Evolutionary conservation across 345 rosid species (phyloP), one percentile per base, ranked within the genome.

Genomic region (Odontarrhena argentea): DNA sequence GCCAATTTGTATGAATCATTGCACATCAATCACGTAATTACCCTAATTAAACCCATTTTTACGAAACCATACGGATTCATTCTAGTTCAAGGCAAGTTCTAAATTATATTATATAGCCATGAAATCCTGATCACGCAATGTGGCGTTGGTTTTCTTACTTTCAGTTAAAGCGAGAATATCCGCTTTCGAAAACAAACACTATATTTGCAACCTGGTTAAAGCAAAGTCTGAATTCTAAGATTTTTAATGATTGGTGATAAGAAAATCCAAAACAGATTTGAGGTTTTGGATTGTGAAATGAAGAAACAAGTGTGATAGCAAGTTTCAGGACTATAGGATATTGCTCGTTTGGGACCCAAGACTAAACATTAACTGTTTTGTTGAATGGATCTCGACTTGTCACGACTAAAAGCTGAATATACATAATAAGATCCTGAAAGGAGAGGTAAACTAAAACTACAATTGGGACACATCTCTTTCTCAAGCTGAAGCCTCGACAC

Each of bases 401-500:
- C 25, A 32, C 54, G 50, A 34, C 55, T 73, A 59, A 64, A 65
- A 51, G 61, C 42, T 50, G 42, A 73, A 73, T 73, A 65, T 59
- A 65, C 67, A 73, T 57, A 50, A 30, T 15, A 65, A 42, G 58
- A 35, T 25, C 50, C 11, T 22, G n/a, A 1, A 56, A 34, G 22
- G 28, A 55, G 65, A 32, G 37, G 15, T 55, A 48, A 30, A 53
- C 68, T 42, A 62, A 18, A 32, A 63, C 64, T 71, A 63, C 14
- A 46, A 46, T 38, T 54, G 49, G 15, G 15, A 44, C 41, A 14
- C 44, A 44, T 53, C 46, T 14, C 51, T 42, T 32, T 32, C 36
- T 32, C 6, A 32, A 32, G 36, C 36, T 32, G 32, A 7, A 18
- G 37, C 37, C 1, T 18, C 22, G 28, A 49, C 63, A 43, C 30